Evolutionary conservation across 2,329 filamentous ascomycete species (phyloP).

Genomic region (Mollisia scopiformis): DNA sequence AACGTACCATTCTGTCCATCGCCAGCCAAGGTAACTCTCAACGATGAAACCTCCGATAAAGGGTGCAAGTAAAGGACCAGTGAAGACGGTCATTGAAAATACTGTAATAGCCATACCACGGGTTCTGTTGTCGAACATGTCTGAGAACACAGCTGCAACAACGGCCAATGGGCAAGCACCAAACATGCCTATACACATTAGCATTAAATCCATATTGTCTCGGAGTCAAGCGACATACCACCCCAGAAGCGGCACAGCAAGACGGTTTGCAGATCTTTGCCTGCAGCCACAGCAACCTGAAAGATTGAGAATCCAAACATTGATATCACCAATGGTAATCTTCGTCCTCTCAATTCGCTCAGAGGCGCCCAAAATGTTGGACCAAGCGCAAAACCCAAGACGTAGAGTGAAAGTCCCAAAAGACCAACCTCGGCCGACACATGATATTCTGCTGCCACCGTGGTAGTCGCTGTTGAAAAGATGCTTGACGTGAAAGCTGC

Average conservation of each 20-base stretch:
- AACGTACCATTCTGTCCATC: slow-evolving; percentile 73
- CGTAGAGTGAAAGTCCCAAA: slow-evolving; percentile 69
- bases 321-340: slow-evolving; percentile 60
- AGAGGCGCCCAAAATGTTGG: slow-evolving; percentile 74
- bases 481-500: slow-evolving; percentile 76
- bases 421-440: slow-evolving; percentile 66
- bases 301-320: slow-evolving; percentile 74
- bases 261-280: slow-evolving; percentile 70
- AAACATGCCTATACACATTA: slow-evolving; percentile 52
- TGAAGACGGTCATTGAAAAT: slow-evolving; percentile 66
- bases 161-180: slow-evolving; percentile 71
- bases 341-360: slow-evolving; percentile 71
- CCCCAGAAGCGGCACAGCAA: slow-evolving; percentile 74
- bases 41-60: slow-evolving; percentile 71
- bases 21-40: slow-evolving; percentile 67
- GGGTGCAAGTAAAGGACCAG: slow-evolving; percentile 68
- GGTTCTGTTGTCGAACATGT: slow-evolving; percentile 69
- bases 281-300: slow-evolving; percentile 65
- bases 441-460: slow-evolving; percentile 59
- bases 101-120: slow-evolving; percentile 60
- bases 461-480: slow-evolving; percentile 67
- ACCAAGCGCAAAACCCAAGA: slow-evolving; percentile 73
- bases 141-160: slow-evolving; percentile 71
- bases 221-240: slow-evolving; percentile 51
- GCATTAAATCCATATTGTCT: background rate